Percentiles rank a stretch among this genome's conserved stretches.
Evolutionary conservation across 345 rosid species (phyloP).

Genomic region (Melaleuca quinquenervia): DNA sequence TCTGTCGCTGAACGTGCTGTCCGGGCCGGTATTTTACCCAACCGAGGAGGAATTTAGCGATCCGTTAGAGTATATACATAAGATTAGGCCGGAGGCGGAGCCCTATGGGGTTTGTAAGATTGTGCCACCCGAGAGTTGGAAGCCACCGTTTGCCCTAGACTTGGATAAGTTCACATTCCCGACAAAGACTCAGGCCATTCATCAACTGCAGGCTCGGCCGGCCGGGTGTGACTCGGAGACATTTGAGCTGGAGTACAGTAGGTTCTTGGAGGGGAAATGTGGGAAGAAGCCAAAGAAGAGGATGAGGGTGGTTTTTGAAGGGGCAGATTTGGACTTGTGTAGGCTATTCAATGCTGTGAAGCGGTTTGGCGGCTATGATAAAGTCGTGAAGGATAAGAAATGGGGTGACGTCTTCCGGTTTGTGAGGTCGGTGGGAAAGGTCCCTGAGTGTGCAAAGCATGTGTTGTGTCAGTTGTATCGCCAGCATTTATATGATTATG

Average conservation of each 20-base stretch:
- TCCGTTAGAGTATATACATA: constrained; percentile 70
- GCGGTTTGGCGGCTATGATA: constrained; percentile 83
- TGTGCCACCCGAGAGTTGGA: constrained; percentile 75
- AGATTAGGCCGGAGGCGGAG: constrained; percentile 89
- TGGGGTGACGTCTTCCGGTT: constrained; percentile 86
- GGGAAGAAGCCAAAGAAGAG: constrained; percentile 71
- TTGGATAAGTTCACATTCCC: constrained; percentile 60
- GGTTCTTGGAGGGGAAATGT: constrained; percentile 61
- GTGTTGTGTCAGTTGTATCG: constrained; percentile 71
- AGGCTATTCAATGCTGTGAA: constrained; percentile 78
- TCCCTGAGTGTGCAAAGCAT: constrained; percentile 82
- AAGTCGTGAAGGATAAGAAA: constrained; percentile 57
- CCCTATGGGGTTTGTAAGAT: constrained; percentile 85
- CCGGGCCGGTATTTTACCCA: constrained; percentile 75
- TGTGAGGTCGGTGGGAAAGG: constrained; percentile 48
- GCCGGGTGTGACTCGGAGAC: constrained; percentile 80
- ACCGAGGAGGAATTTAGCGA: constrained; percentile 72
- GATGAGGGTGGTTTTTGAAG: constrained; percentile 66
- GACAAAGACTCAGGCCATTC: constrained; percentile 93
- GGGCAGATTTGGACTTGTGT: constrained; percentile 83
- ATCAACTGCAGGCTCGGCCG: constrained; percentile 83
- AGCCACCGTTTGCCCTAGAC: constrained; percentile 71
- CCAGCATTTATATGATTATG: constrained; percentile 77
- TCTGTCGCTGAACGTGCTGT: constrained; percentile 23
- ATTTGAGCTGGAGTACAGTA: constrained; percentile 74